Percentiles rank a stretch among this genome's conserved stretches.
Conservation (phyloP, 345 rosid genomes). For the Pseudoturritis turrita region DNA sequence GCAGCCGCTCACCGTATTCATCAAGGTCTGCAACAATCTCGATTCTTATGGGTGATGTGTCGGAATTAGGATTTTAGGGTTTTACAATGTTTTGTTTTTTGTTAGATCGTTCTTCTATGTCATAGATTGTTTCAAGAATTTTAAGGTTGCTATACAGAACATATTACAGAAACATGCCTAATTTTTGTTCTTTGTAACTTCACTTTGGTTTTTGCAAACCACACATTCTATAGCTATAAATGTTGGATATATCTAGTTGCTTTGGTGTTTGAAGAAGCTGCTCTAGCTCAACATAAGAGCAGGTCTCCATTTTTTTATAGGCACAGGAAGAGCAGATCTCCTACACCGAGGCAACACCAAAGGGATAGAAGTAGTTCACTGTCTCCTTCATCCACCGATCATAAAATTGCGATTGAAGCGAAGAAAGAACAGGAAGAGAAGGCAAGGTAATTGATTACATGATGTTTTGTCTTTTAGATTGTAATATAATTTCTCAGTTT, state of each 20-base stretch:
- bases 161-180: not conserved
- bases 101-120: not conserved
- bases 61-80: not conserved
- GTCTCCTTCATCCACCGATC: constrained; percentile 47
- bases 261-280: constrained; percentile 43
- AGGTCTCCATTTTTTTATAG: constrained; percentile 35
- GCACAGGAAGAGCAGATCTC: constrained; percentile 63
- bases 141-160: not conserved
- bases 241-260: not conserved
- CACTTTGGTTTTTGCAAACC: not conserved
- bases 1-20: constrained; percentile 30
- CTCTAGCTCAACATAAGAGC: constrained; percentile 41
- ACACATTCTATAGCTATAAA: not conserved
- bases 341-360: constrained; percentile 46
- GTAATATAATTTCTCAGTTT: not conserved
- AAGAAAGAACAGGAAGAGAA: constrained; percentile 57
- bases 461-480: constrained; percentile 8
- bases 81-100: not conserved
- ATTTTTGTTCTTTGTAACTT: not conserved
- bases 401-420: constrained; percentile 27
- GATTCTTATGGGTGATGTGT: not conserved
- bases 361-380: constrained; percentile 39
- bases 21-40: constrained; percentile 25
- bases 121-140: not conserved
- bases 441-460: constrained; percentile 37